These are phyloP conservation scores for Collybia sordida DNA, from an alignment of 768 basidiomycete genomes.

Conservation along the genomic window DNA sequence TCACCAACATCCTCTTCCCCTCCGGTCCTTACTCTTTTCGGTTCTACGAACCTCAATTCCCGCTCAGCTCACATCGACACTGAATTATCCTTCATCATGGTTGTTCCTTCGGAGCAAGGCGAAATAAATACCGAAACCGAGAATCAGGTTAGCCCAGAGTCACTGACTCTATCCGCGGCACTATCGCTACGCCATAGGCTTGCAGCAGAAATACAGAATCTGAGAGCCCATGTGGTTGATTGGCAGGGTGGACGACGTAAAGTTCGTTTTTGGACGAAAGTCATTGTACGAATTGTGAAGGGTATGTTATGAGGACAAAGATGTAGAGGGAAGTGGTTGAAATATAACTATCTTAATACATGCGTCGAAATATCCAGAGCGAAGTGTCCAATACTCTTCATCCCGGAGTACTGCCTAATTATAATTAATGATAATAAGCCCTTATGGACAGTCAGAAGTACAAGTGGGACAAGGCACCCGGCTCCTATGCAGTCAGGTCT, in stretches of 20 bases:
- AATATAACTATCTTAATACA: too few relatives aligned
- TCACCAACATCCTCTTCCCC: conserved; percentile 50
- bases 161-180: conserved; percentile 9
- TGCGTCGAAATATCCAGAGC: too few relatives aligned
- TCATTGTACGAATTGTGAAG: conserved; percentile 61
- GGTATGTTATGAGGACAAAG: conserved; percentile 56
- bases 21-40: conserved; percentile 82
- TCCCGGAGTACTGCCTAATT: too few relatives aligned
- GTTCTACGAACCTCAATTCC: conserved; percentile 93
- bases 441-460: too few relatives aligned
- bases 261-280: conserved; percentile 63
- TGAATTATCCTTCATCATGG: conserved; percentile 85
- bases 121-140: background rate
- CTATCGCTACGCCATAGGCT: conserved; percentile 45
- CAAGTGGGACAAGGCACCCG: too few relatives aligned
- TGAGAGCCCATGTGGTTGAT: conserved; percentile 46
- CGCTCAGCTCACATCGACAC: conserved; percentile 90
- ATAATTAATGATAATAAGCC: too few relatives aligned
- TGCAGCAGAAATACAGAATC: conserved; percentile 49
- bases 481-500: conserved; percentile 2
- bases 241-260: conserved; percentile 63
- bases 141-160: background rate
- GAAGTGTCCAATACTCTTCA: too few relatives aligned
- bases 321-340: too few relatives aligned
- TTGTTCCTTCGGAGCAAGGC: conserved; percentile 52